Conservation (phyloP, 1,139 yeast species). For the Sugiyamaella castrensis region DNA sequence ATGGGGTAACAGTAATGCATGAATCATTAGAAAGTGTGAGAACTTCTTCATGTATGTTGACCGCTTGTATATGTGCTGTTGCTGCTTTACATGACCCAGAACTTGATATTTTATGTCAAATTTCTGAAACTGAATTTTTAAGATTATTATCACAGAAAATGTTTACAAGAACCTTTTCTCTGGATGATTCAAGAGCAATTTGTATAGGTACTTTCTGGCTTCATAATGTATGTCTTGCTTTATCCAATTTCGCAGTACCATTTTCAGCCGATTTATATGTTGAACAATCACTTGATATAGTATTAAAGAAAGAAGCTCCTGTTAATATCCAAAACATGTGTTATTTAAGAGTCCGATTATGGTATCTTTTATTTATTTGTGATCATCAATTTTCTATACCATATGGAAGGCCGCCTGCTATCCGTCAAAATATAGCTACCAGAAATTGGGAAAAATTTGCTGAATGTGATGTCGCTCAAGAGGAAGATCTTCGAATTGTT, state of each 20-base stretch:
- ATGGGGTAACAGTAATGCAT: conserved; percentile 12
- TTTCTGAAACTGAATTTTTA: neutral
- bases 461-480: neutral
- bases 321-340: neutral
- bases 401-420: conserved; percentile 7
- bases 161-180: conserved; percentile 2
- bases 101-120: conserved; percentile 4
- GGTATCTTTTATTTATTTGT: conserved; percentile 14
- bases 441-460: neutral
- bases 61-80: conserved; percentile 7
- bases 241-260: neutral
- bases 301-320: neutral
- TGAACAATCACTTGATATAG: neutral
- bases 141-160: neutral
- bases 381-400: conserved; percentile 14
- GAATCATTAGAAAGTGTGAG: conserved; percentile 7
- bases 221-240: conserved; percentile 1
- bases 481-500: neutral
- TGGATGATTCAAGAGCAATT: conserved; percentile 12
- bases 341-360: conserved; percentile 8
- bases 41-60: conserved; percentile 6
- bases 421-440: neutral
- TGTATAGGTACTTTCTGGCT: conserved; percentile 16
- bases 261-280: neutral
- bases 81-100: conserved; percentile 10